These are phyloP conservation scores for Arachnomyces sp. DNA, from an alignment of 2,329 filamentous ascomycete species.

Conservation along the genomic window DNA sequence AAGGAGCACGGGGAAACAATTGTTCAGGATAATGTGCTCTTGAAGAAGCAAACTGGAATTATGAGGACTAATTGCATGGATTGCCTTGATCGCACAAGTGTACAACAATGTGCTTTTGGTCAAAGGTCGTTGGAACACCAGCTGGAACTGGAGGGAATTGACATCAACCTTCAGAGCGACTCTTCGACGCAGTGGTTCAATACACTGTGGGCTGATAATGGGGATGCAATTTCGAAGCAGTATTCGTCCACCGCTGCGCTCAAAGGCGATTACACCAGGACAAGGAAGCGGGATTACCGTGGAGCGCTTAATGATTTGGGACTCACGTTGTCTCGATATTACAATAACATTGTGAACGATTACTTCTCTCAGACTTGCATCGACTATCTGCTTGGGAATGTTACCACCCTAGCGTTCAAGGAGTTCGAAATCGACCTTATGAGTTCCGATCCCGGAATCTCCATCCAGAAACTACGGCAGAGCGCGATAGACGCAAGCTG, in stretches of 20 bases:
- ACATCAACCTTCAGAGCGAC: constrained; percentile 65
- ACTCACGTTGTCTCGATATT: constrained; percentile 67
- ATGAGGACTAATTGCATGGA: constrained; percentile 99
- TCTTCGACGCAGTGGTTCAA: constrained; percentile 90
- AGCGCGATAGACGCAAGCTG: constrained; percentile 83
- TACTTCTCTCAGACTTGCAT: constrained; percentile 94
- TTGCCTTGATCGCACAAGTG: constrained; percentile 90
- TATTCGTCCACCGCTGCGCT: constrained; percentile 93
- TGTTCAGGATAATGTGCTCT: constrained; percentile 35
- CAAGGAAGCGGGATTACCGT: constrained; percentile 78
- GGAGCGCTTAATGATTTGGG: constrained; percentile 88
- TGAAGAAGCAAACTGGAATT: constrained; percentile 58
- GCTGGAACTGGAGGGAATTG: constrained; percentile 65
- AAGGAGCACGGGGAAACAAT: constrained; percentile 65
- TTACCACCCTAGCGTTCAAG: constrained; percentile 75
- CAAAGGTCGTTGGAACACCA: constrained; percentile 74
- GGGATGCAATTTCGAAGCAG: constrained; percentile 88
- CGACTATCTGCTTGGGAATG: constrained; percentile 85
- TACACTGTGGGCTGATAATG: constrained; percentile 93
- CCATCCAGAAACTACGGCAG: constrained; percentile 73
- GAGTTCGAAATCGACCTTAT: constrained; percentile 94
- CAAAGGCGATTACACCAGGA: constrained; percentile 94
- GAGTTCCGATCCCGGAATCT: constrained; percentile 83
- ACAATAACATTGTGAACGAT: constrained; percentile 89
- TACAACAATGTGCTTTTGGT: constrained; percentile 85